Conservation (phyloP, 2,329 filamentous ascomycete genomes). For the Mycosphaerelloides madeirae region DNA sequence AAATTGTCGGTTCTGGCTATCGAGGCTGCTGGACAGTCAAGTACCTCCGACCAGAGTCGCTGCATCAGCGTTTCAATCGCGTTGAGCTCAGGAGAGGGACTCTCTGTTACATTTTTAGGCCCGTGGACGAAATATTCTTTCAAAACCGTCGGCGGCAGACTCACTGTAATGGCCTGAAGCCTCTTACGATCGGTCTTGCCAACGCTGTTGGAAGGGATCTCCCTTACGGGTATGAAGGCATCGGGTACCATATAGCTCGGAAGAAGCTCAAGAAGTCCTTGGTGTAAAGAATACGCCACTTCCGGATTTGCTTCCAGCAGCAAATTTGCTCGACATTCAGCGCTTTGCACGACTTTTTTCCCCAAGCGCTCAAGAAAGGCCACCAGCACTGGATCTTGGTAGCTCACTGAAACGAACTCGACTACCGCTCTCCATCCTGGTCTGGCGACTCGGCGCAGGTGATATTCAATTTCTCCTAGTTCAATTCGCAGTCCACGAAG, state of each 20-base stretch:
- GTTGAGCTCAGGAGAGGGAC: too few species aligned
- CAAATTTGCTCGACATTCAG: not conserved
- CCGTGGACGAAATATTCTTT: too few species aligned
- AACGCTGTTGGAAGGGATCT: conserved; percentile 65
- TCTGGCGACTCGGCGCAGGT: not conserved
- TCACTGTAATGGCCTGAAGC: conserved; percentile 40
- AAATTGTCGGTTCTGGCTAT: conserved; percentile 26
- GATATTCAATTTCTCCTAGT: conserved; percentile 47
- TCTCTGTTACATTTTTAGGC: too few species aligned
- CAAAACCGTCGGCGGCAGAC: too few species aligned
- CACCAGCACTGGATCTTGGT: not conserved
- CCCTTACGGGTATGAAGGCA: conserved; percentile 61
- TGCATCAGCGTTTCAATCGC: too few species aligned
- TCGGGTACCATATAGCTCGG: conserved; percentile 73
- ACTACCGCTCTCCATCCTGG: not conserved
- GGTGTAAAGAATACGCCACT: not conserved
- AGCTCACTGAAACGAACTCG: not conserved
- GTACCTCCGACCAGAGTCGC: not conserved
- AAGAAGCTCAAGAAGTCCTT: conserved; percentile 49
- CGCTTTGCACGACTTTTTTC: too few species aligned
- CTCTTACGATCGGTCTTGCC: conserved; percentile 62
- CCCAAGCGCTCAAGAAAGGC: conserved; percentile 44
- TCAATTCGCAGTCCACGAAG: conserved; percentile 62
- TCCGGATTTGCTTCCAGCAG: too few species aligned
- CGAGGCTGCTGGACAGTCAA: not conserved